Evolutionary conservation across 345 rosid genomes (phyloP).

Genomic region (Schrenkiella parvula): DNA sequence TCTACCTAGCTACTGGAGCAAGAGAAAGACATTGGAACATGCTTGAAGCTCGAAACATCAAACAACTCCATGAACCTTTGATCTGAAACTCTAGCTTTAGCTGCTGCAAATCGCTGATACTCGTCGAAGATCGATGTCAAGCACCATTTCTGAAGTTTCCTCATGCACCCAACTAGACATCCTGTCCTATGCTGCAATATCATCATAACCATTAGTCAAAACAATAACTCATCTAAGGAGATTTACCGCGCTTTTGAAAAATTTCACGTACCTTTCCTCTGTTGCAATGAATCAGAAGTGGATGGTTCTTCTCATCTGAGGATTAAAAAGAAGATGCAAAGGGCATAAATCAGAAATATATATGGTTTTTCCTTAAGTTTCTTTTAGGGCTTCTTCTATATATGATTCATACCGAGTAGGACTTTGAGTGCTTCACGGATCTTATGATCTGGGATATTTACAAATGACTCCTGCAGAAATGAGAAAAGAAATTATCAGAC

Average conservation of each 20-base stretch:
- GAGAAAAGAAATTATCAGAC: not conserved
- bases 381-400: not conserved
- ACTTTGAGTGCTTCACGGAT: slow-evolving; percentile 90
- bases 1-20: slow-evolving; percentile 46
- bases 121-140: slow-evolving; percentile 80
- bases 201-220: not conserved
- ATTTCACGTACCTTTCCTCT: slow-evolving; percentile 73
- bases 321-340: not conserved
- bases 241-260: not conserved
- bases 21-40: slow-evolving; percentile 67
- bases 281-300: slow-evolving; percentile 85
- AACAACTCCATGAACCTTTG: slow-evolving; percentile 92
- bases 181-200: slow-evolving; percentile 88
- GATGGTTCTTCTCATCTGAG: slow-evolving; percentile 86
- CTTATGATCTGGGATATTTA: slow-evolving; percentile 68
- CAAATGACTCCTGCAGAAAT: slow-evolving; percentile 69
- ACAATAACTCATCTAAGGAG: not conserved
- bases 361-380: not conserved
- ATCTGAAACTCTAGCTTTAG: slow-evolving; percentile 89
- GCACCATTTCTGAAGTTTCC: slow-evolving; percentile 90
- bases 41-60: slow-evolving; percentile 67
- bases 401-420: slow-evolving; percentile 59
- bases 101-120: slow-evolving; percentile 87
- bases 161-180: slow-evolving; percentile 87
- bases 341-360: not conserved